Base-by-base conservation (phyloP, 805 yeast species). In the Yarrowia sp. region DNA sequence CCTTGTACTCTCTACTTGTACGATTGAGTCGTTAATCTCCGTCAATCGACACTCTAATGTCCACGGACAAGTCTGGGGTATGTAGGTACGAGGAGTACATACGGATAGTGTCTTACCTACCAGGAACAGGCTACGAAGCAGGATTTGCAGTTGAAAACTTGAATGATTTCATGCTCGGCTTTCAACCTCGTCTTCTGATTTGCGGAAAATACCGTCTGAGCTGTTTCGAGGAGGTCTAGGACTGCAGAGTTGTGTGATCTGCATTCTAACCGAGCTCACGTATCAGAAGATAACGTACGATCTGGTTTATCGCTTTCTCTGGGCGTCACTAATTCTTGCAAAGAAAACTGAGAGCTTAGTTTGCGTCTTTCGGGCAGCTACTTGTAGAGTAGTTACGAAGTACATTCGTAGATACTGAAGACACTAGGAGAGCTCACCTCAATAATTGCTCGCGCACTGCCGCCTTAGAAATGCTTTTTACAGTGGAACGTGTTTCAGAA, bases 401-500 rank as follows among this genome's bases (percentile, higher is more conserved):
- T n/a, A n/a, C n/a, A n/a, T n/a, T n/a, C n/a, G n/a, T n/a, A n/a
- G n/a, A n/a, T n/a, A n/a, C n/a, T n/a, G n/a, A n/a, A n/a, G n/a
- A n/a, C n/a, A n/a, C n/a, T n/a, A n/a, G n/a, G n/a, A n/a, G n/a
- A n/a, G n/a, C 5, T 9, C 38, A 3, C 7, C 38, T 36, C 24
- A 3, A 20, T 17, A 42, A 17, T 3, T 9, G 14, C 24, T 6
- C 17, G 6, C 9, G 10, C 9, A 43, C 24, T 44, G 49, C 49
- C 19, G 49, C 49, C 49, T 30, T 19, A 24, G 19, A 44, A 44
- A 19, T 44, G 49, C 49, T 44, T 44, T 44, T 44, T 44, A 5
- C 46, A 17, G 49, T 44, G 49, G 49, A 20, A 19, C 49, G 30
- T 44, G 49, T 44, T 44, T 44, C 49, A 44, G 30, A 44, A 12